These are phyloP conservation scores for Volvox africanus DNA, from an alignment of 139 green algal species.

Conservation along the genomic window DNA sequence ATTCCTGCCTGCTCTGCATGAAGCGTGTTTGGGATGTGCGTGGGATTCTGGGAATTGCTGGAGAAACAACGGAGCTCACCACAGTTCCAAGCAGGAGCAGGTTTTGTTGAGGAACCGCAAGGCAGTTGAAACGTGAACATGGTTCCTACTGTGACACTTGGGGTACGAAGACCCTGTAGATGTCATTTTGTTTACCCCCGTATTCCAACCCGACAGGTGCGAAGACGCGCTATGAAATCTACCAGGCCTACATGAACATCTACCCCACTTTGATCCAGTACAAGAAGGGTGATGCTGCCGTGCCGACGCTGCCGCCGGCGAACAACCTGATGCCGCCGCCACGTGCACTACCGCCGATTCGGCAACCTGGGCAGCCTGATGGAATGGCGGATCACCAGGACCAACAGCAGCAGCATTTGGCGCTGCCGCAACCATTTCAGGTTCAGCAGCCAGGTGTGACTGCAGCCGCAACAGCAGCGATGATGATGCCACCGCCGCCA, in stretches of 20 bases:
- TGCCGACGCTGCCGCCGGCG: constrained; percentile 47
- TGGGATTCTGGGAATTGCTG: too few relatives aligned
- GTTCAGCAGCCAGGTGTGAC: background rate
- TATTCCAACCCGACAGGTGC: too few relatives aligned
- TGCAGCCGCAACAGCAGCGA: background rate
- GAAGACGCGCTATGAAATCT: constrained; percentile 97
- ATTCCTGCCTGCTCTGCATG: too few relatives aligned
- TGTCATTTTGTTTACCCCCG: too few relatives aligned
- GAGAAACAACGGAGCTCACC: too few relatives aligned
- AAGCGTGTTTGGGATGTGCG: too few relatives aligned
- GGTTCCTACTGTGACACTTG: too few relatives aligned
- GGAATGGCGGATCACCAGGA: background rate
- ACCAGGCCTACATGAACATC: constrained; percentile 98
- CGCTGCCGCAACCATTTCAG: background rate
- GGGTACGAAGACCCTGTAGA: too few relatives aligned
- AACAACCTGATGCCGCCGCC: constrained; percentile 13
- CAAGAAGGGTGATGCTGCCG: constrained; percentile 80
- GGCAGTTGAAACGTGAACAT: too few relatives aligned
- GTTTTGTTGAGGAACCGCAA: too few relatives aligned
- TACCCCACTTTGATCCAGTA: constrained; percentile 96
- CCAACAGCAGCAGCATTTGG: background rate
- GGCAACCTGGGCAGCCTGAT: background rate
- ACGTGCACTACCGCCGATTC: background rate
- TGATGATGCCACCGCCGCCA: constrained; percentile 41
- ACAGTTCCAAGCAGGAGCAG: too few relatives aligned